A percentile compares a stretch with the other conserved stretches of the same genome.
These are phyloP conservation scores for Cladosporium austrohemisphaericum DNA, from an alignment of 2,329 filamentous ascomycete genomes.

Conservation along the genomic window DNA sequence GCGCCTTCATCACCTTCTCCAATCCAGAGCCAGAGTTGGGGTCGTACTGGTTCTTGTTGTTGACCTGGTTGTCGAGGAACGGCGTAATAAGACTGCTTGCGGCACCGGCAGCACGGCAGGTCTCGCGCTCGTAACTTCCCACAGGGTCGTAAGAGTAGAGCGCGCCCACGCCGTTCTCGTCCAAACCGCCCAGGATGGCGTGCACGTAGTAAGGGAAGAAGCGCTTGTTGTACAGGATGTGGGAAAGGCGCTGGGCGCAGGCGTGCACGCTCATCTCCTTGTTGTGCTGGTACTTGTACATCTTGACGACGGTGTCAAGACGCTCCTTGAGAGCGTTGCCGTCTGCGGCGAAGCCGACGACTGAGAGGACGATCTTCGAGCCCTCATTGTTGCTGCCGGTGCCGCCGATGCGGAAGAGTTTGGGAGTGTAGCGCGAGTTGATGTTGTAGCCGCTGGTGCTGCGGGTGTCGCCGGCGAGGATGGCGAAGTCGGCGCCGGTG, in stretches of 20 bases:
- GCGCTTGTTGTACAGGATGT: conserved; percentile 93
- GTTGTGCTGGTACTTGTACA: conserved; percentile 97
- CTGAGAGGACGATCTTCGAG: conserved; percentile 82
- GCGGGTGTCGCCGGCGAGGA: conserved; percentile 95
- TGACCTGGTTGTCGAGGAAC: conserved; percentile 98
- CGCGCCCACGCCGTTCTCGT: conserved; percentile 90
- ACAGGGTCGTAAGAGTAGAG: conserved; percentile 98
- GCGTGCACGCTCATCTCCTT: conserved; percentile 94
- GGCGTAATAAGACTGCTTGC: conserved; percentile 95
- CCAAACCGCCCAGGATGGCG: conserved; percentile 87
- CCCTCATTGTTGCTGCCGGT: conserved; percentile 81
- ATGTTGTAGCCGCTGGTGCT: conserved; percentile 97
- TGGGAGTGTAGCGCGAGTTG: conserved; percentile 92
- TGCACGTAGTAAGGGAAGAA: conserved; percentile 99
- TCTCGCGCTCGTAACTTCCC: conserved; percentile 94
- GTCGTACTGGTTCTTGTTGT: conserved; percentile 98
- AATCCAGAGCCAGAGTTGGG: conserved; percentile 82
- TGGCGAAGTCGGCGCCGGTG: conserved; percentile 87
- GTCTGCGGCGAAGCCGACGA: conserved; percentile 94
- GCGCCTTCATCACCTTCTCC: conserved; percentile 67
- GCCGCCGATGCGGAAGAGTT: conserved; percentile 95
- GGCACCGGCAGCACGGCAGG: conserved; percentile 89
- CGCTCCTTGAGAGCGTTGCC: conserved; percentile 91
- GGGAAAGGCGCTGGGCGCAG: conserved; percentile 89
- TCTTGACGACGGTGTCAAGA: conserved; percentile 91